Evolutionary conservation across 495 filamentous ascomycete species (phyloP).

Genomic region (Penicillium paxilli): DNA sequence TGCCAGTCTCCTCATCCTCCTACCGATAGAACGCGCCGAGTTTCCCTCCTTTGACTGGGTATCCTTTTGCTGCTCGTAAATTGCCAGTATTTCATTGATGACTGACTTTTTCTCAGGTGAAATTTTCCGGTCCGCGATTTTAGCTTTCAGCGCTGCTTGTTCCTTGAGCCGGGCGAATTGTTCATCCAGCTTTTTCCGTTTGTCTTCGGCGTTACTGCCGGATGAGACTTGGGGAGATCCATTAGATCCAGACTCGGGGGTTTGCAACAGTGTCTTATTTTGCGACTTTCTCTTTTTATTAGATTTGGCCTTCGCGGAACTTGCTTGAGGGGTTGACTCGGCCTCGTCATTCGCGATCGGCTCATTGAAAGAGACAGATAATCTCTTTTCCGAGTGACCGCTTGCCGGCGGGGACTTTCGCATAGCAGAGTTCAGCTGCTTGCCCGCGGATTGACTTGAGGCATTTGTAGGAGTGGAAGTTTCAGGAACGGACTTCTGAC

Average conservation of each 20-base stretch:
- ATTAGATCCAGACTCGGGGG: neutral
- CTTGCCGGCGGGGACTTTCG: slow-evolving; percentile 22
- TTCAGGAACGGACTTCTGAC: slow-evolving; percentile 1
- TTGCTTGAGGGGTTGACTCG: slow-evolving; percentile 2
- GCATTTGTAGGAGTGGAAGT: neutral
- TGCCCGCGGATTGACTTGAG: neutral
- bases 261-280: neutral
- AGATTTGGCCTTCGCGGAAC: neutral
- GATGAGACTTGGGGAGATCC: neutral
- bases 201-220: too few relatives aligned
- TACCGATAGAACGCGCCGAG: too few relatives aligned
- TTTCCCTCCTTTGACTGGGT: too few relatives aligned
- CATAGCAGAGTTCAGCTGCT: slow-evolving; percentile 19
- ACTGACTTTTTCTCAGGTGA: neutral
- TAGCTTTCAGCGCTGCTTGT: neutral
- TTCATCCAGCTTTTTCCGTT: neutral
- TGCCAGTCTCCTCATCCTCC: too few relatives aligned
- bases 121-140: neutral
- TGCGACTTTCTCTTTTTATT: too few relatives aligned
- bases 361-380: slow-evolving; percentile 31
- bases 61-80: too few relatives aligned
- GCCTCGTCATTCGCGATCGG: slow-evolving; percentile 4
- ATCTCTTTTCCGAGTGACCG: slow-evolving; percentile 9
- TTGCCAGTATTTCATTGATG: neutral
- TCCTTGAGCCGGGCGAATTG: neutral